Evolutionary conservation across 2,329 filamentous ascomycete species (phyloP), one percentile per base, ranked within the genome.

Genomic region (Fusarium heterosporum): DNA sequence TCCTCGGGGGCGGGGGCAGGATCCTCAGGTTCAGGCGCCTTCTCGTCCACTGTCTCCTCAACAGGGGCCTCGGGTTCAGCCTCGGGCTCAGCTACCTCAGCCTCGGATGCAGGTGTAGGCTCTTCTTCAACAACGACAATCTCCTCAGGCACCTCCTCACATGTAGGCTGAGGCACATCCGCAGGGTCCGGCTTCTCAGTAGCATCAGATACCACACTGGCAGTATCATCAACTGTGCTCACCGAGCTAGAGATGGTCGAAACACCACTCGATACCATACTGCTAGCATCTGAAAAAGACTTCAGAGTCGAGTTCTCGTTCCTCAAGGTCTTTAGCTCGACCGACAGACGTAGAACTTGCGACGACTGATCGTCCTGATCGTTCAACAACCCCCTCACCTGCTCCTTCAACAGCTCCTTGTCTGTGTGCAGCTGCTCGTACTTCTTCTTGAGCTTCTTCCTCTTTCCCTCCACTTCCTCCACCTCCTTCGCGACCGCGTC

Each of bases 281-380:
- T 74, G 6, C 66, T 67, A 4, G 61, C 61, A 26, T 72, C 71
- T 0, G 72, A 73, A 3, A 64, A 16, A 0, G 54, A 56, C 19
- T 64, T 62, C 2, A 74, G 55, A 10, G 66, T 70, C 11, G 51
- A 53, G 46, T 74, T 74, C 53, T 74, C 72, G 1, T 60, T 61
- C 4, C 71, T 64, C 26, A 74, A 46, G 11, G 47, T 62, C 28
- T 66, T 61, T 11, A 66, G 56, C 50, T 74, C 72, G 16, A 69
- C 68, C 4, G 70, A 54, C 8, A 74, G 56, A n/a, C 70, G 32
- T 46, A 72, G 38, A 6, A 74, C 67, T 17, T 71, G 66, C 0
- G 72, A 71, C 2, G 64, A 57, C 6, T 51, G 38, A 26, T 74
- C 72, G 22, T 73, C 72, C 19, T 74, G 72, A 1, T 74, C 68